Base-by-base conservation (phyloP, 805 yeast genomes). In the Candida parachauliodes region DNA sequence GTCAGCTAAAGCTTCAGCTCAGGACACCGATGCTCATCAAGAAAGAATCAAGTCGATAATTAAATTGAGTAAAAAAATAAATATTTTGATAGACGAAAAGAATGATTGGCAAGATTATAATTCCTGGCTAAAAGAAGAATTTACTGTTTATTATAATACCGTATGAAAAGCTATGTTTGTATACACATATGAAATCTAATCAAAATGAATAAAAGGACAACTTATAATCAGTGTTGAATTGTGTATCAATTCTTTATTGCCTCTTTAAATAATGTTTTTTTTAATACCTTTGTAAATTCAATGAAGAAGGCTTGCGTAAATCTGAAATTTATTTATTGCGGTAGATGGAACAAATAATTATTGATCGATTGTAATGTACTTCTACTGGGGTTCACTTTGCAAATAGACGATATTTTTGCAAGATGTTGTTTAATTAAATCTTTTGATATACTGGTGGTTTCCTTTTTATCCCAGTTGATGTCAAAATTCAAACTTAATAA, bases 351-450 rank as follows among this genome's bases (percentile, higher is more conserved):
- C 32, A 52, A 20, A 35, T 40, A 50, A 20, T 78, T 57, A 44
- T 86, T 83, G 2, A 84, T 77, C 20, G 89, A 74, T 47, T 82
- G 88, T 28, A 86, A 61, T 0, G 94, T 83, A 8, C 86, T 79
- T 34, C 96, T 65, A 39, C 88, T 79, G 0, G 95, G 95, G 42
- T 86, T 83, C 4, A 75, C 76, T 28, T 70, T 74, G n/a, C 73
- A 54, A 6, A 61, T 54, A 2, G 69, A 59, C 12, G 73, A 64
- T 3, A 87, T 48, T 32, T 54, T 55, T 2, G 78, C 72, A 21
- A 87, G 58, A 38, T 83, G 80, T 40, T 69, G 70, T 39, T 78
- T 72, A 11, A 84, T 71, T 7, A 65, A 54, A 19, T 70, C 76
- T 51, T 83, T 83, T 18, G 72, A 65, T 0, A 64, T 45, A 46